phyloP scores from a whole-genome alignment of 352 stramenopile species.

The Pythium folliculosum region DNA sequence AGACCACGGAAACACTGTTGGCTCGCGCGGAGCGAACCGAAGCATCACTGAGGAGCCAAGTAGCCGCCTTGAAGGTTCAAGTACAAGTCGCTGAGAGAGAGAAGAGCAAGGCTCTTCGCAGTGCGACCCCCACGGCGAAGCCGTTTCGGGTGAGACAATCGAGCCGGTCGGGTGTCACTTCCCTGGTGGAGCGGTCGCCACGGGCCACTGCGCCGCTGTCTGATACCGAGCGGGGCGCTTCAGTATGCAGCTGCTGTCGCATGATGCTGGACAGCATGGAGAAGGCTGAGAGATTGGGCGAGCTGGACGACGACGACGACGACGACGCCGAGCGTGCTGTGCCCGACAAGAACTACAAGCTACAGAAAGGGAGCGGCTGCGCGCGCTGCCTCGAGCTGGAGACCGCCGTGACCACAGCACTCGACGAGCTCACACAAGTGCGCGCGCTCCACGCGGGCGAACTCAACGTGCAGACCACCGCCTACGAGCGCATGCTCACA shows the following conservation, averaged over 20 bases:
- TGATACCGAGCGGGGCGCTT: not conserved
- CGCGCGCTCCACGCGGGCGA: constrained; percentile 37
- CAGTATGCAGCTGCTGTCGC: constrained; percentile 17
- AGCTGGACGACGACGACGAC: constrained; percentile 19
- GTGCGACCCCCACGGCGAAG: not conserved
- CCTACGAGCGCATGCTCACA: constrained; percentile 21
- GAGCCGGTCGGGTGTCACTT: not conserved
- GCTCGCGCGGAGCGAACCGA: constrained; percentile 37
- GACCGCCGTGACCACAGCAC: constrained; percentile 25
- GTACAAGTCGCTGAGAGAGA: constrained; percentile 26
- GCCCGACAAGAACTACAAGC: no score
- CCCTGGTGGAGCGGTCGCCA: not conserved
- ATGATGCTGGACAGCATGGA: constrained; percentile 19
- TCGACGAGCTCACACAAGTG: constrained; percentile 32
- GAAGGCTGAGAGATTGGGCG: constrained; percentile 28
- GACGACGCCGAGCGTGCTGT: not conserved
- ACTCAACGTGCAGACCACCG: constrained; percentile 36
- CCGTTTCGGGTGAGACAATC: not conserved
- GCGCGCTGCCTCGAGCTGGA: constrained; percentile 29
- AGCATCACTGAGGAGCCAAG: constrained; percentile 31
- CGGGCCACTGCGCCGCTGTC: no score
- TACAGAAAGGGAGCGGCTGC: constrained; percentile 6
- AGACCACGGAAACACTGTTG: constrained; percentile 30
- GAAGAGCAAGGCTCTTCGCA: constrained; percentile 23
- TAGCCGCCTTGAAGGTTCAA: constrained; percentile 30